Base-by-base conservation (phyloP, 257 asterid species). In the Asclepias syriaca region DNA sequence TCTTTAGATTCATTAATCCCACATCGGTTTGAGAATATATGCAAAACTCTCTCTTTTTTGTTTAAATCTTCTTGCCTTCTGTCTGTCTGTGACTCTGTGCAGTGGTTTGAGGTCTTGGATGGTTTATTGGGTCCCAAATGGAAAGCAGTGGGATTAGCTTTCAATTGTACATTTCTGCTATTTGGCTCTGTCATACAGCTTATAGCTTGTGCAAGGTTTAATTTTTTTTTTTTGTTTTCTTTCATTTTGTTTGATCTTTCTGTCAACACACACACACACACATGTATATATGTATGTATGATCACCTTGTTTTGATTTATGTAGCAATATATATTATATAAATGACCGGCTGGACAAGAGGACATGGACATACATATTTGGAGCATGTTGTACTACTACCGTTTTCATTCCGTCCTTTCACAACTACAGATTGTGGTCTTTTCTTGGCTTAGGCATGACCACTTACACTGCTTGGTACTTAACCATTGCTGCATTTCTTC, bases 81-180 rank as follows among this genome's bases (percentile, higher is more conserved):
- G 39, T 34, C 39, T 34, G 39, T 34, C 39, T 3, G 39, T 34
- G 39, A 34, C 46, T 48, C 7, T 72, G 34, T 77, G 66, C 82
- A 91, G 97, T 91, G 97, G 97, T 91, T 84, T 56, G 97, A 91
- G 79, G 97, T 91, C 54, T 74, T 91, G 58, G 97, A 91, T 81
- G 97, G 97, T 32, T 79, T 91, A 79, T 81, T 91, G 66, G 97
- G 97, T 12, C 96, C 97, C 5, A 76, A 79, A 61, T 89, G 97
- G 96, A 90, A 90, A 85, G 97, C 97, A 32, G 64, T 74, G 21
- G 97, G 97, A 10, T 70, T 90, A 74, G 97, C 93, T 51, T 90
- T 90, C 76, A 90, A 90, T 82, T 90, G 97, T 82, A 90, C 97
- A 61, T 89, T 87, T 71, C 97, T 90, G 21, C 84, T 88, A 3